phyloP scores from a whole-genome alignment of 805 yeast species.

The Candida qinlingensis region DNA sequence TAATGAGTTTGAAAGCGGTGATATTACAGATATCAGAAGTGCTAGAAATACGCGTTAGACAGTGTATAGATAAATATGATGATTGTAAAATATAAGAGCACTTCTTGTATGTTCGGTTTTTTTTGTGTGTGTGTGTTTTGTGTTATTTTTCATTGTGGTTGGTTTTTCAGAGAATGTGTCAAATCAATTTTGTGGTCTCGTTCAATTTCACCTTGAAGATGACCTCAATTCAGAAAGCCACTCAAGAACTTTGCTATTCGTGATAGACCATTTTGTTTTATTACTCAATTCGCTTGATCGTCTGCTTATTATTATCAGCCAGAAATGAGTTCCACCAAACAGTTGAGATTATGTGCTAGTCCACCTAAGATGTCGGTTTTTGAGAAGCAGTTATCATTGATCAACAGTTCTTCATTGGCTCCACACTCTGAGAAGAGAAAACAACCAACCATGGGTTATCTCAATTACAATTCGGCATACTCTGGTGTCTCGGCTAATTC shows the following conservation, averaged over 20 bases:
- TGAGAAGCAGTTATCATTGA: constrained; percentile 17
- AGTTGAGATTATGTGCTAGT: constrained; percentile 9
- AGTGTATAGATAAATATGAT: neutral
- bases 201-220: too few species aligned
- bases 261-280: neutral
- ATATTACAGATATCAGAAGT: neutral
- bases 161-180: neutral
- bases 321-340: constrained; percentile 5
- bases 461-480: neutral
- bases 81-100: neutral
- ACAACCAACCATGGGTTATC: neutral
- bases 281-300: neutral
- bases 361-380: constrained; percentile 17
- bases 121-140: neutral
- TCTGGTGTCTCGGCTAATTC: constrained; percentile 2
- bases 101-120: neutral
- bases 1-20: constrained; percentile 11
- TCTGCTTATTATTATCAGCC: neutral
- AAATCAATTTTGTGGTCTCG: neutral
- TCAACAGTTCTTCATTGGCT: constrained; percentile 8
- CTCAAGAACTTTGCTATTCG: neutral
- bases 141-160: neutral
- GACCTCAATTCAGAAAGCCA: too few species aligned
- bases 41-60: neutral
- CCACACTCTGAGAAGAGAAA: neutral